Evolutionary conservation across 148 eudicot genomes (phyloP), one percentile per base, ranked within the genome.

Genomic region (Dianthus caryophyllus): DNA sequence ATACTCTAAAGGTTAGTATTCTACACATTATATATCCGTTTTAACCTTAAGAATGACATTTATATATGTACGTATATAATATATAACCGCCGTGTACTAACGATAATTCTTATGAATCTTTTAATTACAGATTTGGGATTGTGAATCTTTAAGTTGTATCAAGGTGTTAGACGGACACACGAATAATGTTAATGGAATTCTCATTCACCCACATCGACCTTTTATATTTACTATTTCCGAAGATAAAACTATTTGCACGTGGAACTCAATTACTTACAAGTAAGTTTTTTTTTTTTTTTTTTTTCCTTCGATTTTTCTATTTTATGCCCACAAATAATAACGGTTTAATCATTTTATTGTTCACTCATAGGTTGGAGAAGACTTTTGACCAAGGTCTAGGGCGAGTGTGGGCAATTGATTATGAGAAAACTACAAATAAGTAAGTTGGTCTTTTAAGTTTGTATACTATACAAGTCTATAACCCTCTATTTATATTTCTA

Each of bases 111-210:
- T 65, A 33, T 48, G 68, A 15, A 52, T 51, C n/a, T 53, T 41
- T 16, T 46, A 48, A 10, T 31, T 13, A 15, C 36, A 91, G 97
- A 87, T 91, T 30, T 91, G 97, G 97, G 91, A 88, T 53, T 84
- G 75, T 75, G 84, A 84, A 75, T 75, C 90, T 38, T 71, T 80
- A 79, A 82, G 79, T 70, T 88, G 96, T 62, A 85, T 88, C 60
- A 84, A 86, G 82, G 85, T 87, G 15, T 77, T 91, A 52, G 92
- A 88, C 63, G 96, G 97, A 63, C 97, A 91, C 66, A 80, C 87
- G 20, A 82, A 84, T 78, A 88, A 91, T 82, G 88, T 91, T 31
- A 81, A 88, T 79, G 82, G 88, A 9, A 83, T 84, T 9, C 78
- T 84, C 79, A 70, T 82, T 61, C 96, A 88, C 73, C 96, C 96